Evolutionary conservation across 139 green algal species (phyloP).

Genomic region (Chlorella sp.): DNA sequence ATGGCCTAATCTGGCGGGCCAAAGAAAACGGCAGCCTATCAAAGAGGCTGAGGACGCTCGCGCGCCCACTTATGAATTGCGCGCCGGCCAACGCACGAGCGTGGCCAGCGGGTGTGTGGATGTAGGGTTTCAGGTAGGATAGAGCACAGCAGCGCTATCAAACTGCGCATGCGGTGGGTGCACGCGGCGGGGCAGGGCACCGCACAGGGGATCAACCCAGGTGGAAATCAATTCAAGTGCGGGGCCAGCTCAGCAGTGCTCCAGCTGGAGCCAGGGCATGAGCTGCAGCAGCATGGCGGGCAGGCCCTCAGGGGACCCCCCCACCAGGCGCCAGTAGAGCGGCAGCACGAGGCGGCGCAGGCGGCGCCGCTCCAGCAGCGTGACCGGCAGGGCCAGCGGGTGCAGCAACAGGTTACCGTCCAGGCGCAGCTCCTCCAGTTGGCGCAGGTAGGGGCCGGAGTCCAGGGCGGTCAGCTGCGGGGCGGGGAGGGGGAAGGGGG

Average conservation of each 20-base stretch:
- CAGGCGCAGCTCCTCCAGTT: slow-evolving; percentile 3
- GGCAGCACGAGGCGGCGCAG: slow-evolving; percentile 13
- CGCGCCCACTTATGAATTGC: too few relatives aligned
- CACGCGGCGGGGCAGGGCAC: neutral
- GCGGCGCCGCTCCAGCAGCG: neutral
- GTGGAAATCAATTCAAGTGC: too few relatives aligned
- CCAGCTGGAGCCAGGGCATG: slow-evolving; percentile 21
- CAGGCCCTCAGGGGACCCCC: neutral
- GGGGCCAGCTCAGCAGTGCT: neutral
- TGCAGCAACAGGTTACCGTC: slow-evolving; percentile 12
- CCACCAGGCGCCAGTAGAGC: slow-evolving; percentile 15
- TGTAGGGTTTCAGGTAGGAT: too few relatives aligned
- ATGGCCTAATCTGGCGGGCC: too few relatives aligned
- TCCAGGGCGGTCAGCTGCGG: neutral
- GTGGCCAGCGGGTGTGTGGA: too few relatives aligned
- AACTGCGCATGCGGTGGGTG: neutral
- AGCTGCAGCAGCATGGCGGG: neutral
- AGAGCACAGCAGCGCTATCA: too few relatives aligned
- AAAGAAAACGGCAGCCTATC: too few relatives aligned
- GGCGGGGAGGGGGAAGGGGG: neutral
- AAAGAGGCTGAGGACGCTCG: too few relatives aligned
- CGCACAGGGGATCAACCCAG: too few relatives aligned
- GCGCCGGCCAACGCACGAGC: too few relatives aligned
- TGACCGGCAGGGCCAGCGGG: neutral
- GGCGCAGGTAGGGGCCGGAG: neutral